Percentiles rank a stretch among this genome's conserved stretches.
Conservation (phyloP, 768 basidiomycete genomes). For the Exsudoporus frostii region DNA sequence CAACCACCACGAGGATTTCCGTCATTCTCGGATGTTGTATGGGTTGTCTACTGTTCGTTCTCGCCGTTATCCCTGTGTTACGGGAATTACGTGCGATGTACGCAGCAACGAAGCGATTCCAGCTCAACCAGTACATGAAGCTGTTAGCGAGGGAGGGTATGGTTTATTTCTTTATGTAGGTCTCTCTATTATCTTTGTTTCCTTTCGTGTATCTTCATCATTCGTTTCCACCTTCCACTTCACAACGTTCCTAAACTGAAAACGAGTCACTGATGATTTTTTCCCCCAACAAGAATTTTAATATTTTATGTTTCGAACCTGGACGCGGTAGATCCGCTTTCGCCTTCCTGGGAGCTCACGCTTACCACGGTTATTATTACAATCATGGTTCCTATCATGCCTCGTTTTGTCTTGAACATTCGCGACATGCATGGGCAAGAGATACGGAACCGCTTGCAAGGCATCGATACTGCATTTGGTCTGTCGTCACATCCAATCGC, state of each 20-base stretch:
- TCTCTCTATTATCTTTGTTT: not conserved
- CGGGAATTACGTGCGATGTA: not conserved
- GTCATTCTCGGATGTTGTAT: not conserved
- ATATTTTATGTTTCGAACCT: not conserved
- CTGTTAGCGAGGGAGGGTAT: not conserved
- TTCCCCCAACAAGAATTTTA: not conserved
- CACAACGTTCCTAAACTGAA: not conserved
- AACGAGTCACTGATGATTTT: not conserved
- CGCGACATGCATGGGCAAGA: not conserved
- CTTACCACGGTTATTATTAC: rapidly evolving
- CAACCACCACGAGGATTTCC: not conserved
- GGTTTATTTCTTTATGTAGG: conserved; percentile 2
- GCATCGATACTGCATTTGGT: not conserved
- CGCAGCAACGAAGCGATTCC: not conserved
- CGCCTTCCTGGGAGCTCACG: not conserved
- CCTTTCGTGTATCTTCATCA: not conserved
- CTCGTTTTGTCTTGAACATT: not conserved
- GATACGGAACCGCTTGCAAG: not conserved
- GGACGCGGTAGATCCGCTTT: not conserved
- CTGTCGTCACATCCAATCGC: not conserved
- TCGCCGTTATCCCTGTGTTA: not conserved
- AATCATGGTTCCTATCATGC: not conserved
- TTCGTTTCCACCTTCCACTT: not conserved
- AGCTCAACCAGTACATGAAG: not conserved
- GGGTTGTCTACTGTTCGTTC: not conserved